Evolutionary conservation across 75 land plant species (phyloP).

Genomic region (Azolla pinnata): DNA sequence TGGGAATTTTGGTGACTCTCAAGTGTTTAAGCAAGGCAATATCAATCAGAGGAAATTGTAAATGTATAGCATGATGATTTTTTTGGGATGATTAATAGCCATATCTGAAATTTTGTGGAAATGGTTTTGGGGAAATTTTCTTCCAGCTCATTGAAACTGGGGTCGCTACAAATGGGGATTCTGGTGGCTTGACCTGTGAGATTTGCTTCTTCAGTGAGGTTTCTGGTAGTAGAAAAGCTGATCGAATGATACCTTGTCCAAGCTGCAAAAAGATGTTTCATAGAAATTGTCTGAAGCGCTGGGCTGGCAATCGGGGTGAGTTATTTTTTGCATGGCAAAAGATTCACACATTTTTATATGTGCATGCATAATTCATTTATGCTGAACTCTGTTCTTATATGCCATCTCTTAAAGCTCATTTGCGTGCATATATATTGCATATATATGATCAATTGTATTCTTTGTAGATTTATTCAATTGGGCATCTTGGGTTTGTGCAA

Average conservation of each 20-base stretch:
- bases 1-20: too few relatives aligned
- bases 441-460: not conserved
- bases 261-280: constrained; percentile 77
- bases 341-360: too few relatives aligned
- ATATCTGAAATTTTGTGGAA: not conserved
- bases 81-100: too few relatives aligned
- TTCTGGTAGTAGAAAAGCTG: constrained; percentile 61
- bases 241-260: constrained; percentile 75
- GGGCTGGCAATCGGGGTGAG: constrained; percentile 77
- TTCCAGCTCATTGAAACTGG: not conserved
- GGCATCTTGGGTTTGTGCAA: constrained; percentile 89
- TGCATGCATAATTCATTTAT: not conserved
- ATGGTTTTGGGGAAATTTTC: not conserved
- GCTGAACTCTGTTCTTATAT: not conserved
- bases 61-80: not conserved
- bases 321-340: too few relatives aligned
- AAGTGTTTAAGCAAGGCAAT: too few relatives aligned
- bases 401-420: not conserved
- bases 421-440: too few relatives aligned
- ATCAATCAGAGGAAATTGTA: not conserved
- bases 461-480: constrained; percentile 89
- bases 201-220: constrained; percentile 71
- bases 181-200: constrained; percentile 57
- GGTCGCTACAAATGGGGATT: not conserved
- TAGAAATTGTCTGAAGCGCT: constrained; percentile 72